These are phyloP conservation scores for Populus hybrid DNA, from an alignment of 441 rosid genomes.

Conservation along the genomic window DNA sequence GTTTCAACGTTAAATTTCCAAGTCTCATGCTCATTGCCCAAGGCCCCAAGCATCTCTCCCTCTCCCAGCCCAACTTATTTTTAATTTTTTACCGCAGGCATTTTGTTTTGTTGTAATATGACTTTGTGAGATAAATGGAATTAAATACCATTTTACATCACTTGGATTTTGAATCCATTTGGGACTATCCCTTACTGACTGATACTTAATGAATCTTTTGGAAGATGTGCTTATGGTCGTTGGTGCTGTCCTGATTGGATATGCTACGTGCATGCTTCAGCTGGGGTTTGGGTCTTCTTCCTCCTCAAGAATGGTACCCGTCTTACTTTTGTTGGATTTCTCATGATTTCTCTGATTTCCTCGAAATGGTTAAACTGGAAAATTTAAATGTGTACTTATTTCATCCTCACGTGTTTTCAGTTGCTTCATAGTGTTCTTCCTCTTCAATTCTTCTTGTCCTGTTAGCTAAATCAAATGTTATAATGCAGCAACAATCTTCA, in stretches of 20 bases:
- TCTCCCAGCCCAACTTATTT: background rate
- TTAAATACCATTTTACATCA: background rate
- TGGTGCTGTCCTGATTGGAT: slow-evolving; percentile 77
- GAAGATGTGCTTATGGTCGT: slow-evolving; percentile 82
- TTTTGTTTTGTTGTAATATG: background rate
- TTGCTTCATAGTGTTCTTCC: background rate
- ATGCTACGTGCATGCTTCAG: slow-evolving; percentile 71
- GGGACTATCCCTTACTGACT: background rate
- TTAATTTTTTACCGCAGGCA: background rate
- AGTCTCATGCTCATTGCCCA: background rate
- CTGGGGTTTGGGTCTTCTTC: slow-evolving; percentile 68
- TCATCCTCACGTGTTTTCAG: background rate
- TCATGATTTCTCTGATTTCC: background rate
- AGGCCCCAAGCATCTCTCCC: background rate
- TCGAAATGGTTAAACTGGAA: background rate
- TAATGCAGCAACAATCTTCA: slow-evolving; percentile 37
- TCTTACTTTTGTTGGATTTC: background rate
- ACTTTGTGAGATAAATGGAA: background rate
- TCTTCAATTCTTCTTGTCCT: background rate
- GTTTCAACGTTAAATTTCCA: background rate
- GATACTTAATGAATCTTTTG: slow-evolving; percentile 12
- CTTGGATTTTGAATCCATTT: background rate
- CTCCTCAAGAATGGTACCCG: slow-evolving; percentile 46
- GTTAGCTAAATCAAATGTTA: slow-evolving; percentile 15
- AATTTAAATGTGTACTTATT: background rate